These are phyloP conservation scores for Aspergillus pseudoterreus DNA, from an alignment of 2,329 filamentous ascomycete genomes.

Conservation along the genomic window DNA sequence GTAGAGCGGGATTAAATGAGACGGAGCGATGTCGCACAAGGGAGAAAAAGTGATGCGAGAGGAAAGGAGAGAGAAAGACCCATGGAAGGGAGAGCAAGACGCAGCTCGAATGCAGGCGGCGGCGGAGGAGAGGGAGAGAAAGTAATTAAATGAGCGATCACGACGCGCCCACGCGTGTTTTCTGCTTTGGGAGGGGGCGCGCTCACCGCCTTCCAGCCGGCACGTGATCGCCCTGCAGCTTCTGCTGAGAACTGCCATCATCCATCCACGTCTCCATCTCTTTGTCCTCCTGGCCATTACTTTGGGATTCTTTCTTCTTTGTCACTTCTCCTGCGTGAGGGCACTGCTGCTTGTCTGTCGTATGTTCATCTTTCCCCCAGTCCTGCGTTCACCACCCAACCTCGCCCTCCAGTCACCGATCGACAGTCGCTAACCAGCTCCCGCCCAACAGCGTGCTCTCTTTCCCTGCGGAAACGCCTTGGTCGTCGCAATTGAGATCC, in stretches of 20 bases:
- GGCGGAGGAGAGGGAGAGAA: neutral
- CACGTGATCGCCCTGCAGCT: constrained; percentile 18
- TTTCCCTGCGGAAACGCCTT: neutral
- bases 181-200: constrained; percentile 7
- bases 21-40: neutral
- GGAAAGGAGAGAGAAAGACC: neutral
- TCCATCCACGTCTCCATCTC: constrained; percentile 4
- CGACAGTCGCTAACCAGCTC: constrained; percentile 3
- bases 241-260: constrained; percentile 12
- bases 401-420: neutral
- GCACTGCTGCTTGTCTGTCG: neutral
- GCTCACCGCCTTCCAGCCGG: constrained; percentile 23
- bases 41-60: neutral
- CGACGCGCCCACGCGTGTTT: constrained; percentile 27
- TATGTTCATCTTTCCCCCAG: neutral
- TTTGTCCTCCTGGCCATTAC: constrained; percentile 4
- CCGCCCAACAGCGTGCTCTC: neutral
- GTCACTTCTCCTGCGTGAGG: neutral
- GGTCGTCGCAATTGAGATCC: constrained; percentile 12
- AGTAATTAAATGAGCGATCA: constrained; percentile 17
- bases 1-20: neutral
- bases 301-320: neutral
- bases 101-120: neutral
- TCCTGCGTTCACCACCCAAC: neutral
- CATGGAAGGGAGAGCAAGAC: neutral